A percentile compares a stretch with the other conserved stretches of the same genome.
These are phyloP conservation scores for Diaporthe sp. DNA, from an alignment of 2,329 filamentous ascomycete species.

Conservation along the genomic window DNA sequence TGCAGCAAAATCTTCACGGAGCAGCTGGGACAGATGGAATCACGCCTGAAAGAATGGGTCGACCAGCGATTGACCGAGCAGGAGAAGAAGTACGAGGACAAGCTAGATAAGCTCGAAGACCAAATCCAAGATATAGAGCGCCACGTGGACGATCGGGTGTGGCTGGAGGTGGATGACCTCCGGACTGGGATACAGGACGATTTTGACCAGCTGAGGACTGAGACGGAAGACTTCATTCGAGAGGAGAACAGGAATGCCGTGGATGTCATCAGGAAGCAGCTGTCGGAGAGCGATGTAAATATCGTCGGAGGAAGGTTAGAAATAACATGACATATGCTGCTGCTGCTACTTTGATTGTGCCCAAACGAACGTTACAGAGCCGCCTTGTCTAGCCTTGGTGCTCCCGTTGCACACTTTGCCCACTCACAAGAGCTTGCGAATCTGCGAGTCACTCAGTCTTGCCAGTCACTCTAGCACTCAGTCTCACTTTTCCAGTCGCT, in stretches of 20 bases:
- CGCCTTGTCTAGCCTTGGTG: not conserved
- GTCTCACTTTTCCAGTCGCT: not conserved
- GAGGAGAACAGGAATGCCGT: conserved; percentile 15
- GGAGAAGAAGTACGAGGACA: conserved; percentile 15
- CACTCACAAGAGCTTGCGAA: too few relatives aligned
- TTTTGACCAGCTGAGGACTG: conserved; percentile 15
- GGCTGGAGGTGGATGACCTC: conserved; percentile 30
- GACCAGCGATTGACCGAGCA: conserved; percentile 12
- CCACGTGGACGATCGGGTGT: conserved; percentile 16
- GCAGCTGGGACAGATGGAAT: conserved; percentile 20
- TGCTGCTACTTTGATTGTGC: not conserved
- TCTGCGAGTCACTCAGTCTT: not conserved
- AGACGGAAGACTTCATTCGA: not conserved
- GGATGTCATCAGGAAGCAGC: conserved; percentile 15
- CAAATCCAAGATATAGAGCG: conserved; percentile 4
- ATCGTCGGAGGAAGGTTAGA: conserved; percentile 16
- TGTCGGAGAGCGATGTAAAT: conserved; percentile 24
- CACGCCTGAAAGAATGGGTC: conserved; percentile 17
- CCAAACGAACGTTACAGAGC: not conserved
- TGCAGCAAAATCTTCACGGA: conserved; percentile 18
- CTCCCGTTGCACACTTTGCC: too few relatives aligned
- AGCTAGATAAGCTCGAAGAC: conserved; percentile 20
- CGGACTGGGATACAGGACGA: conserved; percentile 20
- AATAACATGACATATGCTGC: conserved; percentile 23
- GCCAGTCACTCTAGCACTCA: not conserved